A percentile compares a stretch with the other conserved stretches of the same genome.
phyloP scores from a whole-genome alignment of 306 rosid species.

The Abrus precatorius region DNA sequence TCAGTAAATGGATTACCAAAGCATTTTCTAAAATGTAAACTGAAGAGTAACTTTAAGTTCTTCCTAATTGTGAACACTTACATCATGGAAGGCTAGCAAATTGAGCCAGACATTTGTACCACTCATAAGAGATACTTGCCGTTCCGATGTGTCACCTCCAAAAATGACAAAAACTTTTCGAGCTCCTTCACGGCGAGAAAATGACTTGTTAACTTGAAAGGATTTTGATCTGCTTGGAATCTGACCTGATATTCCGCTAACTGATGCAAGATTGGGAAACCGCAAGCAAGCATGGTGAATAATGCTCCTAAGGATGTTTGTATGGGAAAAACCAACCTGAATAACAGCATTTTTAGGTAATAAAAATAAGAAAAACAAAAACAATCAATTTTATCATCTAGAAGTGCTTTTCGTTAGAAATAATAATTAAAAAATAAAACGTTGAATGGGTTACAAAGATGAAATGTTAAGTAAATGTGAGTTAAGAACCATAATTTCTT shows the following conservation, averaged over 20 bases:
- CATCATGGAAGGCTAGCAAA: conserved; percentile 89
- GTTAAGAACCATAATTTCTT: too few species aligned
- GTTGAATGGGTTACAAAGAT: too few species aligned
- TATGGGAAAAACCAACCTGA: conserved; percentile 98
- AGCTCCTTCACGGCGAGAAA: conserved; percentile 52
- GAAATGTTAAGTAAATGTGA: too few species aligned
- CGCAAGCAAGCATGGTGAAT: conserved; percentile 85
- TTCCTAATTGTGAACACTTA: conserved; percentile 58
- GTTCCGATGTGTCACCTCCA: conserved; percentile 97
- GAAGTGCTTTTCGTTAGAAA: background rate
- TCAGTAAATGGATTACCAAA: conserved; percentile 17
- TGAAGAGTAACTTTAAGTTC: conserved; percentile 35
- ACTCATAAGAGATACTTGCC: conserved; percentile 99
- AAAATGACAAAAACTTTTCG: conserved; percentile 87
- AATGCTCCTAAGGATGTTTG: conserved; percentile 84
- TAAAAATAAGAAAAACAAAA: conserved; percentile 31
- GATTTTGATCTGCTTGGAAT: conserved; percentile 58
- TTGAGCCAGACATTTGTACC: conserved; percentile 99
- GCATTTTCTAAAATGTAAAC: conserved; percentile 22
- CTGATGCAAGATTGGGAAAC: conserved; percentile 74
- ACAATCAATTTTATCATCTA: conserved; percentile 14
- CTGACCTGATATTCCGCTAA: conserved; percentile 53
- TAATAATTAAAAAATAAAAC: too few species aligned
- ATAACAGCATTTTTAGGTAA: conserved; percentile 36
- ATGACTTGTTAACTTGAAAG: conserved; percentile 51